Evolutionary conservation across 2,329 filamentous ascomycete genomes (phyloP), one percentile per base, ranked within the genome.

Genomic region (Pestalotiopsis sp.): DNA sequence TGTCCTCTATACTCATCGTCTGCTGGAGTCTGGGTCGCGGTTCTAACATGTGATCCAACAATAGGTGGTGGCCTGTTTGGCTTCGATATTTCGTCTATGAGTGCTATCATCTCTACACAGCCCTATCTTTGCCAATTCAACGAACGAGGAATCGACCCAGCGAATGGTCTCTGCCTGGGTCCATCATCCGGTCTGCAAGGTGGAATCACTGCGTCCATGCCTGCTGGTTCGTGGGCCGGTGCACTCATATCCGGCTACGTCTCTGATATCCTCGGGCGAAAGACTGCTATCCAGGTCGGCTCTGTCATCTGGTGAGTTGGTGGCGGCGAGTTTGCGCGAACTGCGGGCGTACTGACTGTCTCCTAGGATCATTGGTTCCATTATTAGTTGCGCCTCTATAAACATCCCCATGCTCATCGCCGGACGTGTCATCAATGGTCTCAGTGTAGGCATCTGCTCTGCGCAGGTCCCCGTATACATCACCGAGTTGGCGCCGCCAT

Each of bases 391-490:
- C 67, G 84, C 84, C 35, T 75, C 83, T 0, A 79, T 83, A 61
- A 82, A 84, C 72, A 82, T 84, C 65, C 79, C 79, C 40, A 85
- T 85, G 91, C 83, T 94, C 24, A 86, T 91, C 61, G 88, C 86
- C 30, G 90, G 91, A 61, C 90, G 91, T 73, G 77, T 92, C 76
- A 88, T 94, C 81, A 92, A 92, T 79, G 91, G 91, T 68, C 76
- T 93, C 71, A 86, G 87, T 61, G 90, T 93, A 68, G 91, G 91
- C 71, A 92, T 93, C 75, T 90, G 88, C 77, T 92, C 89, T 26
- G 89, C 91, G 30, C 89, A 92, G 75, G 91, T 92, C 1, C 90
- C 89, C 0, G 89, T 92, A 68, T 92, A 92, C 77, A 88, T 92
- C 63, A 87, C 89, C 39, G 91, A 93, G 75, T 76, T 91, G 26